Evolutionary conservation across 2,329 filamentous ascomycete species (phyloP).

Genomic region (Atkinsonella hypoxylon): DNA sequence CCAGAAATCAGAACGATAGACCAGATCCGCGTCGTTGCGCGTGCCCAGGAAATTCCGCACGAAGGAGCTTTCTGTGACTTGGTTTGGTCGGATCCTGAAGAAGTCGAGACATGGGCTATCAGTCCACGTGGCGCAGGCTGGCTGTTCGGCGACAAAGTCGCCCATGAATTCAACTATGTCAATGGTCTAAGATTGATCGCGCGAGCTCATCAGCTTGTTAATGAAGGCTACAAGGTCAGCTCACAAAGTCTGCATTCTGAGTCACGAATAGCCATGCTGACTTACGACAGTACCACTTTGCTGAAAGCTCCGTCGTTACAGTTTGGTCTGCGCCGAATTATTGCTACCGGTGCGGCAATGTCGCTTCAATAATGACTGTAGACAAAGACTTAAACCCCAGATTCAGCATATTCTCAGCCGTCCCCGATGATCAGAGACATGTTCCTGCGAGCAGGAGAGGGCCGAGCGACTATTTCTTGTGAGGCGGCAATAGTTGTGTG

Average conservation of each 20-base stretch:
- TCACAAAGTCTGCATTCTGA: background rate
- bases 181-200: constrained; percentile 94
- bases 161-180: constrained; percentile 94
- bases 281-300: constrained; percentile 68
- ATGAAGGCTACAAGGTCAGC: constrained; percentile 87
- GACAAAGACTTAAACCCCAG: constrained; percentile 74
- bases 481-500: constrained; percentile 17
- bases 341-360: constrained; percentile 89
- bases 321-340: constrained; percentile 98
- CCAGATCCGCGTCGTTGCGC: constrained; percentile 96
- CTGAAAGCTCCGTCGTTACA: constrained; percentile 88
- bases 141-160: constrained; percentile 94
- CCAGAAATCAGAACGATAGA: constrained; percentile 94
- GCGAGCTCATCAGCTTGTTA: constrained; percentile 93
- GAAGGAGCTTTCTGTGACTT: constrained; percentile 97
- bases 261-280: background rate
- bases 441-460: constrained; percentile 61
- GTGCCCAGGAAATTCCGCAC: constrained; percentile 94
- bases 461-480: constrained; percentile 61
- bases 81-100: constrained; percentile 96
- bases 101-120: constrained; percentile 91
- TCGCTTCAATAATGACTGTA: constrained; percentile 93
- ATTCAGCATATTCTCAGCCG: constrained; percentile 85
- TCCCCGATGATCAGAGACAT: constrained; percentile 74
- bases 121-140: constrained; percentile 94